Conservation (phyloP, 306 rosid species). For the Quercus glauca region DNA sequence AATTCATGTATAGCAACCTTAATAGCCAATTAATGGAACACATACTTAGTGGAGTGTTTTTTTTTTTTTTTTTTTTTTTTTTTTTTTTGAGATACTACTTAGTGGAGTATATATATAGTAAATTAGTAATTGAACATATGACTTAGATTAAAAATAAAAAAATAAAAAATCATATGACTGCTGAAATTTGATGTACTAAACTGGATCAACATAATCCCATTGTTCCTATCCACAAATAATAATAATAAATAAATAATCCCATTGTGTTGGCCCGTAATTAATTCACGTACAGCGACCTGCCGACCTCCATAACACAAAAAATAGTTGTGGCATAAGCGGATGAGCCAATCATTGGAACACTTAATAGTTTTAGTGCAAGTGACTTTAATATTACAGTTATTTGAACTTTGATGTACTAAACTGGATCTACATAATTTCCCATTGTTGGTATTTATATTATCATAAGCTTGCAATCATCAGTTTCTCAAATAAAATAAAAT, state of each 20-base stretch:
- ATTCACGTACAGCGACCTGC: too few species aligned
- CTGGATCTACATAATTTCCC: too few species aligned
- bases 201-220: not conserved
- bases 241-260: not conserved
- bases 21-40: not conserved
- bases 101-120: not conserved
- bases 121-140: not conserved
- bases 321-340: too few species aligned
- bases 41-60: not conserved
- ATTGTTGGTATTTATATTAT: not conserved
- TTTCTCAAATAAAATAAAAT: too few species aligned
- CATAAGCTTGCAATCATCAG: not conserved
- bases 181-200: not conserved
- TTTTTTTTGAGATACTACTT: too few species aligned
- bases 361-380: too few species aligned
- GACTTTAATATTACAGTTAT: too few species aligned
- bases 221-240: too few species aligned
- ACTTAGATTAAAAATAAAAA: not conserved
- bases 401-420: too few species aligned
- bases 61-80: too few species aligned
- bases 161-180: not conserved
- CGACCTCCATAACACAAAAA: too few species aligned
- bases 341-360: too few species aligned
- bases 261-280: not conserved
- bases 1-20: not conserved